Conservation (phyloP, 805 yeast species). For the Starmerella davenportii region DNA sequence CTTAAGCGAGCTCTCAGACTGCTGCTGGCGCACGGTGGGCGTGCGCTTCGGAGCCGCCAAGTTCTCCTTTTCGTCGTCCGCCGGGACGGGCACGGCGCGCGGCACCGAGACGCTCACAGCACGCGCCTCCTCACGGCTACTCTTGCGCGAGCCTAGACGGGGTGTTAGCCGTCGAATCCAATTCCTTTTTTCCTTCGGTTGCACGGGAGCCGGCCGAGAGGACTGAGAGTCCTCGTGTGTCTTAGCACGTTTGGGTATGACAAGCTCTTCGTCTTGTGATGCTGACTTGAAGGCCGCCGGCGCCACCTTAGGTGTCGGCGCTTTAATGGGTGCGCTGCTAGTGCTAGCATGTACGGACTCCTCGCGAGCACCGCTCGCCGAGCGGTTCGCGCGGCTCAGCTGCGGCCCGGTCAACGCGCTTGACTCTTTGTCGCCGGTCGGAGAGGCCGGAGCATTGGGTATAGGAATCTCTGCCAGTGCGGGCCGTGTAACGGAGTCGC, state of each 20-base stretch:
- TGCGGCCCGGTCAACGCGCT: too few species aligned
- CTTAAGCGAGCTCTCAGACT: not conserved
- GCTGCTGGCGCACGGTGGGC: not conserved
- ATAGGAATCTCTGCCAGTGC: not conserved
- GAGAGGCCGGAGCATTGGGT: too few species aligned
- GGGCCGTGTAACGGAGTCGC: not conserved
- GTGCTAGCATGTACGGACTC: too few species aligned
- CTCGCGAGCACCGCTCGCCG: too few species aligned
- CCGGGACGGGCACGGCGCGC: not conserved
- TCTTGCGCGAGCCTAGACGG: slow-evolving; percentile 5
- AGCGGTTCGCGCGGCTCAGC: too few species aligned
- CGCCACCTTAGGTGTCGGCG: too few species aligned
- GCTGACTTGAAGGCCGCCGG: too few species aligned
- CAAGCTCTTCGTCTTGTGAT: too few species aligned
- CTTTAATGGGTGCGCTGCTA: too few species aligned
- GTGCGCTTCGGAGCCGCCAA: not conserved
- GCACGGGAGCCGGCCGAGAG: not conserved
- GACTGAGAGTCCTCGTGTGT: too few species aligned
- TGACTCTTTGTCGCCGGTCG: too few species aligned
- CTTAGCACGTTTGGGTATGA: too few species aligned
- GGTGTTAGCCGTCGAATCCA: slow-evolving; percentile 15
- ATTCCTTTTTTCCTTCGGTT: slow-evolving; percentile 4
- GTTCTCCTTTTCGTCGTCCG: not conserved
- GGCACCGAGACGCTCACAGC: not conserved
- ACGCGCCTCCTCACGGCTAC: not conserved